phyloP scores from a whole-genome alignment of 352 stramenopile species.

The Achlya hypogyna region DNA sequence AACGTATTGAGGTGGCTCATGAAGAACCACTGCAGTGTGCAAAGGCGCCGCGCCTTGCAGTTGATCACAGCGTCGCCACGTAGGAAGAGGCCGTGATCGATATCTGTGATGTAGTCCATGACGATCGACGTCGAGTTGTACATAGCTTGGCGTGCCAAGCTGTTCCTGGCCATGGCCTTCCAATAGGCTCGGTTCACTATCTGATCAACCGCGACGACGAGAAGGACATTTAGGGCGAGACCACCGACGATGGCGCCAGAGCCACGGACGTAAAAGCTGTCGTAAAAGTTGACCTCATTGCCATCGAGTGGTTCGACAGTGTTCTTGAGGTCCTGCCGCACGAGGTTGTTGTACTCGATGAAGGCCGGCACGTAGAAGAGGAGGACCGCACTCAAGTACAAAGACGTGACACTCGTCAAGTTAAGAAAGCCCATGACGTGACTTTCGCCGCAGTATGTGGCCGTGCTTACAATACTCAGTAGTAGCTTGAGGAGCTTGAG shows the following conservation, averaged over 20 bases:
- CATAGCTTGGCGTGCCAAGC: not conserved
- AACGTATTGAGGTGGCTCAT: not conserved
- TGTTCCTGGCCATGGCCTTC: not conserved
- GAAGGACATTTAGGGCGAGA: not conserved
- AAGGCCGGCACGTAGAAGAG: not conserved
- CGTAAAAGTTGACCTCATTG: not conserved
- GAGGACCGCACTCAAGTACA: not conserved
- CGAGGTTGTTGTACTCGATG: conserved; percentile 14
- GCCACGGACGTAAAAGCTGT: not conserved
- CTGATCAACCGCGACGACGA: not conserved
- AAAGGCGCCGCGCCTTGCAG: too few species aligned
- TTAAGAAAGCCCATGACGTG: conserved; percentile 1
- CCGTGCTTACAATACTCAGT: not conserved
- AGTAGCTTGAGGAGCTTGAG: conserved; percentile 1
- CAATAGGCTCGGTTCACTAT: not conserved
- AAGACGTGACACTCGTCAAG: not conserved
- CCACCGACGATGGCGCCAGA: not conserved
- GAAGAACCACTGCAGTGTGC: too few species aligned
- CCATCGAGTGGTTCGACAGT: not conserved
- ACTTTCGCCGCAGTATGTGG: not conserved
- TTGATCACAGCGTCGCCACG: too few species aligned
- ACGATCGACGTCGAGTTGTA: conserved; percentile 15
- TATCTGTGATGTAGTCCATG: not conserved
- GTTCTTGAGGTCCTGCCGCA: not conserved
- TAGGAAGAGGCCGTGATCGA: too few species aligned